These are phyloP conservation scores for Geotrichum ghanense DNA, from an alignment of 805 yeast species.

Conservation along the genomic window DNA sequence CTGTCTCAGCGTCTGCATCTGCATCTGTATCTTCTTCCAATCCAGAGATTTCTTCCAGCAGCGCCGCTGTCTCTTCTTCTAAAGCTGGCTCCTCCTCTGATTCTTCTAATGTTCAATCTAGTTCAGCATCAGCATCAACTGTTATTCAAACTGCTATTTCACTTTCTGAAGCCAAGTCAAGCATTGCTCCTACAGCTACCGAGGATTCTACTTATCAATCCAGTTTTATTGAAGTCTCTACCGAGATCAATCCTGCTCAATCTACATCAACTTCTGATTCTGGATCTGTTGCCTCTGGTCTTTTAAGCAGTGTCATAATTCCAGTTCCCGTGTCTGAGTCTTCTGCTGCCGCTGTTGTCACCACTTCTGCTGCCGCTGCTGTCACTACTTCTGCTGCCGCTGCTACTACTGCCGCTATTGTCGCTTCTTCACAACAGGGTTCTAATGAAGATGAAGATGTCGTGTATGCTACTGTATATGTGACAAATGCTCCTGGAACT, in stretches of 20 bases:
- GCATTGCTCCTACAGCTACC: slow-evolving; percentile 1
- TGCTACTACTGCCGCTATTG: neutral
- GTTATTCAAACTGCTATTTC: slow-evolving; percentile 1
- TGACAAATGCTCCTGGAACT: neutral
- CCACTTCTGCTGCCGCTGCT: slow-evolving; percentile 5
- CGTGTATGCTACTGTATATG: neutral
- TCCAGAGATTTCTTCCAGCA: neutral
- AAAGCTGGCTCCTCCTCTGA: neutral
- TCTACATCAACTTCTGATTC: neutral
- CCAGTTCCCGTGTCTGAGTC: slow-evolving; percentile 2
- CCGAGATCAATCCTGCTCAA: neutral
- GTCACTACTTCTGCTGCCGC: neutral
- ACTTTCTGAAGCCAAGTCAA: too few relatives aligned
- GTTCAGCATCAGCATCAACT: slow-evolving; percentile 1
- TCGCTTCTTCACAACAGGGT: neutral
- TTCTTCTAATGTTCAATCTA: slow-evolving; percentile 1
- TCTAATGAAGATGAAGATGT: neutral
- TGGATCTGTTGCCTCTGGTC: slow-evolving; percentile 5
- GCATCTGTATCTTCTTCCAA: neutral
- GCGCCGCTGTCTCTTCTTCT: slow-evolving; percentile 1
- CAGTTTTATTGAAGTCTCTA: too few relatives aligned
- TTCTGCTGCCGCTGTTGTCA: slow-evolving; percentile 4
- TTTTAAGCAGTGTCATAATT: slow-evolving; percentile 4
- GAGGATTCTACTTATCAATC: too few relatives aligned
- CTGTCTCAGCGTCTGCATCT: neutral